Evolutionary conservation across 2,329 filamentous ascomycete genomes (phyloP).

Genomic region (Xylaria digitata): DNA sequence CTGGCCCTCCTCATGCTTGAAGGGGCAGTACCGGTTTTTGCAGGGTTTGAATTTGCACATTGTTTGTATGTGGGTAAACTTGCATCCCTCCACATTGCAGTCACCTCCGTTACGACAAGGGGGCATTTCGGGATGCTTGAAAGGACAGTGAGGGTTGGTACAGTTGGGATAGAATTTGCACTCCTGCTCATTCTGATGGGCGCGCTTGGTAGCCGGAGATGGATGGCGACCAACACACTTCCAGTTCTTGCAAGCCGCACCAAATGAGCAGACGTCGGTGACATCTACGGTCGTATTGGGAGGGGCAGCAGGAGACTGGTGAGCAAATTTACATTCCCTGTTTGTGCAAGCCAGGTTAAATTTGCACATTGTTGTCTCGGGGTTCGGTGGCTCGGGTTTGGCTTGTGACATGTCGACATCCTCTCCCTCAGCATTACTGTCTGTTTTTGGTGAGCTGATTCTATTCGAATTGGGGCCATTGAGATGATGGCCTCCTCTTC

Average conservation of each 20-base stretch:
- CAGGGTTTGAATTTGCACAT: slow-evolving; percentile 94
- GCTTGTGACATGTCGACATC: slow-evolving; percentile 72
- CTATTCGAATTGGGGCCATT: slow-evolving; percentile 52
- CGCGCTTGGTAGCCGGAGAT: slow-evolving; percentile 82
- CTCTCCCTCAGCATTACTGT: slow-evolving; percentile 58
- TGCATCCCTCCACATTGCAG: slow-evolving; percentile 84
- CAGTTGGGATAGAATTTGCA: slow-evolving; percentile 95
- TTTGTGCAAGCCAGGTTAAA: slow-evolving; percentile 92
- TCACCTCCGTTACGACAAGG: slow-evolving; percentile 91
- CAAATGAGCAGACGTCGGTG: slow-evolving; percentile 83
- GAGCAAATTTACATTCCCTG: slow-evolving; percentile 89
- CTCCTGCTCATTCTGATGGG: slow-evolving; percentile 84
- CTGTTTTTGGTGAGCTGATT: slow-evolving; percentile 52
- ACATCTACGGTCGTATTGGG: slow-evolving; percentile 82
- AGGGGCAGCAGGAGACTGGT: slow-evolving; percentile 91
- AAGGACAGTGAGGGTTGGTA: slow-evolving; percentile 86
- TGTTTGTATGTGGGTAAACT: slow-evolving; percentile 86
- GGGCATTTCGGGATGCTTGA: slow-evolving; percentile 88
- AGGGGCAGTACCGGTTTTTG: slow-evolving; percentile 86
- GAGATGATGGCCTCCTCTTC: slow-evolving; percentile 59
- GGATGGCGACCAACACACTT: slow-evolving; percentile 95
- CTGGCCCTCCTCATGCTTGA: slow-evolving; percentile 92
- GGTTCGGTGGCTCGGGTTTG: slow-evolving; percentile 65
- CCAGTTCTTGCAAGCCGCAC: slow-evolving; percentile 92
- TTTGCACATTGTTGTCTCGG: slow-evolving; percentile 81